These are phyloP conservation scores for Fagopyrum esculentum DNA, from an alignment of 148 eudicot genomes.

Conservation along the genomic window DNA sequence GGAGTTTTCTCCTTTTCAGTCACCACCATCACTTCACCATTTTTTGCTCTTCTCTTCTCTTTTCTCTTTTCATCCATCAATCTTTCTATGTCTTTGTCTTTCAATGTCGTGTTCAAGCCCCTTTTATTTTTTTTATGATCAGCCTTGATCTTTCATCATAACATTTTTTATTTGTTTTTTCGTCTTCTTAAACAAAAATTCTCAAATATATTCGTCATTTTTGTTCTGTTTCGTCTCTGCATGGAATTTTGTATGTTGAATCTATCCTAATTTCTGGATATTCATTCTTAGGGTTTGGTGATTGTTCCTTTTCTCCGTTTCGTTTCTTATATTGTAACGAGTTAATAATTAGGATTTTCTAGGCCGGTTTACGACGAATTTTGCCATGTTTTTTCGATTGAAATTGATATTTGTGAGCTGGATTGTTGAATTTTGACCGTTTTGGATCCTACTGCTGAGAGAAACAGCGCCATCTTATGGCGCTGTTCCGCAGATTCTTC, in stretches of 20 bases:
- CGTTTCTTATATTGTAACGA: not conserved
- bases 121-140: not conserved
- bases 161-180: not conserved
- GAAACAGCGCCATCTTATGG: slow-evolving; percentile 80
- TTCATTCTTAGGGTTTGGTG: not conserved
- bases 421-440: slow-evolving; percentile 20
- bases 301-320: not conserved
- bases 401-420: not conserved
- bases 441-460: slow-evolving; percentile 48
- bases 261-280: not conserved
- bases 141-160: not conserved
- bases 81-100: not conserved
- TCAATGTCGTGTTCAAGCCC: not conserved
- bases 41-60: slow-evolving; percentile 6
- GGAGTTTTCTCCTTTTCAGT: slow-evolving; percentile 39
- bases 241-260: not conserved
- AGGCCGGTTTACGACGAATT: not conserved
- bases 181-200: not conserved
- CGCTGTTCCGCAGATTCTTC: slow-evolving; percentile 83
- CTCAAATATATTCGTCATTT: not conserved
- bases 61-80: not conserved
- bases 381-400: not conserved
- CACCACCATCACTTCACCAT: slow-evolving; percentile 26
- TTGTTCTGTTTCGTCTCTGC: not conserved
- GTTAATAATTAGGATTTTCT: not conserved